Conservation (phyloP, 2,329 filamentous ascomycete genomes). For the Ophiostoma himal-ulmi region DNA sequence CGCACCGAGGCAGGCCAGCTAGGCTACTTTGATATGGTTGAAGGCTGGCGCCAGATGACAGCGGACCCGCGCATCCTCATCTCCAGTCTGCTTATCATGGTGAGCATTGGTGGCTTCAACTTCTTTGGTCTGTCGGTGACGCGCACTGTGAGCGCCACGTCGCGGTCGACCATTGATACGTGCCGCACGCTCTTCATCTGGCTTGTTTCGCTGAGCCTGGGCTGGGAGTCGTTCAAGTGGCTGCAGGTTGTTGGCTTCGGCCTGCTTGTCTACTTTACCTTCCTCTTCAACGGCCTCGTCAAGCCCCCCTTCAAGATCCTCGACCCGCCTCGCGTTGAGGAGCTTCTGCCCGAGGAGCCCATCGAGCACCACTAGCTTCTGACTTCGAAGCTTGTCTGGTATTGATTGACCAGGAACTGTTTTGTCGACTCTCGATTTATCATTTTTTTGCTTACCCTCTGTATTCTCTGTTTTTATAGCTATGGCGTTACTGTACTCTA, state of each 20-base stretch:
- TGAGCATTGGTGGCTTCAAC: slow-evolving; percentile 98
- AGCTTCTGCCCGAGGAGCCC: slow-evolving; percentile 73
- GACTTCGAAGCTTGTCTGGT: background rate
- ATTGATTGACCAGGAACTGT: background rate
- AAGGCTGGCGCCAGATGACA: slow-evolving; percentile 77
- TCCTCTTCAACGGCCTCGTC: slow-evolving; percentile 93
- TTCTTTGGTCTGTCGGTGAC: slow-evolving; percentile 97
- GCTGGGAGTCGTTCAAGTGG: slow-evolving; percentile 98
- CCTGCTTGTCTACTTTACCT: slow-evolving; percentile 90
- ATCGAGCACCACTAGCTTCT: slow-evolving; percentile 58
- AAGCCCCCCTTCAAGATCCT: slow-evolving; percentile 62
- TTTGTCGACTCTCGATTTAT: background rate
- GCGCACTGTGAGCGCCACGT: slow-evolving; percentile 80
- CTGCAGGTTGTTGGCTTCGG: slow-evolving; percentile 86
- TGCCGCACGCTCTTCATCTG: slow-evolving; percentile 97
- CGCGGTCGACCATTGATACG: slow-evolving; percentile 92
- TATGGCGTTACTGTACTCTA: background rate
- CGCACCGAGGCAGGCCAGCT: slow-evolving; percentile 64
- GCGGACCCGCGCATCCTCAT: slow-evolving; percentile 64
- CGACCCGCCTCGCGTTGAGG: slow-evolving; percentile 48
- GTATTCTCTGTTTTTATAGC: background rate
- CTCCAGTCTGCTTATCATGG: slow-evolving; percentile 86
- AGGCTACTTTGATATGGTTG: slow-evolving; percentile 85
- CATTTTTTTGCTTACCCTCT: background rate
- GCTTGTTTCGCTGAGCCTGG: slow-evolving; percentile 85